Percentiles rank a stretch among this genome's conserved stretches.
These are phyloP conservation scores for Phytophthora fragariaefolia DNA, from an alignment of 352 stramenopile genomes.

Conservation along the genomic window DNA sequence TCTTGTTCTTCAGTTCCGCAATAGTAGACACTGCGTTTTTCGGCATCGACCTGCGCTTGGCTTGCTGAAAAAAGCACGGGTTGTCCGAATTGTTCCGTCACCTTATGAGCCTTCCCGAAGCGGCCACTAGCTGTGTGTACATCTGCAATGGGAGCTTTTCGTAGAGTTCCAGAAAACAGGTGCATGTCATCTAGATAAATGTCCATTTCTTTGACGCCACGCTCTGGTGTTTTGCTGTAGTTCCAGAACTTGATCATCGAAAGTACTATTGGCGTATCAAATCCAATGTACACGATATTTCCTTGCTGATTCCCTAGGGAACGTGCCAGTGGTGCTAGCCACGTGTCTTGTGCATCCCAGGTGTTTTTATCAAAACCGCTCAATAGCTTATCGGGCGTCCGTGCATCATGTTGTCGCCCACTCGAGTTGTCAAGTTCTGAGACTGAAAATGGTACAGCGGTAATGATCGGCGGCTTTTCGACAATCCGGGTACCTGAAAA, in stretches of 20 bases:
- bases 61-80: conserved; percentile 81
- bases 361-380: conserved; percentile 78
- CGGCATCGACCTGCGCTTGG: conserved; percentile 66
- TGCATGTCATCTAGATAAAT: conserved; percentile 90
- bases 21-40: conserved; percentile 74
- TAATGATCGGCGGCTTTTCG: conserved; percentile 43
- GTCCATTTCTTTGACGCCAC: conserved; percentile 83
- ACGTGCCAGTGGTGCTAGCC: conserved; percentile 75
- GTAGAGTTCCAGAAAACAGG: conserved; percentile 72
- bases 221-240: conserved; percentile 87
- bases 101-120: conserved; percentile 46
- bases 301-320: conserved; percentile 60
- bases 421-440: conserved; percentile 41
- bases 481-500: conserved; percentile 49
- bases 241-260: conserved; percentile 92
- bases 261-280: conserved; percentile 71
- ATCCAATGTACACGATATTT: conserved; percentile 79
- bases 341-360: conserved; percentile 75
- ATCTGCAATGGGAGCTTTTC: conserved; percentile 47
- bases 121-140: conserved; percentile 30
- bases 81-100: conserved; percentile 79
- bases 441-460: conserved; percentile 66
- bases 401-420: conserved; percentile 40
- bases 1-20: conserved; percentile 86
- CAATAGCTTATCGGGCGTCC: conserved; percentile 68